A percentile compares a stretch with the other conserved stretches of the same genome.
Evolutionary conservation across 2,329 filamentous ascomycete species (phyloP).

Genomic region (Samsoniella hepiali): DNA sequence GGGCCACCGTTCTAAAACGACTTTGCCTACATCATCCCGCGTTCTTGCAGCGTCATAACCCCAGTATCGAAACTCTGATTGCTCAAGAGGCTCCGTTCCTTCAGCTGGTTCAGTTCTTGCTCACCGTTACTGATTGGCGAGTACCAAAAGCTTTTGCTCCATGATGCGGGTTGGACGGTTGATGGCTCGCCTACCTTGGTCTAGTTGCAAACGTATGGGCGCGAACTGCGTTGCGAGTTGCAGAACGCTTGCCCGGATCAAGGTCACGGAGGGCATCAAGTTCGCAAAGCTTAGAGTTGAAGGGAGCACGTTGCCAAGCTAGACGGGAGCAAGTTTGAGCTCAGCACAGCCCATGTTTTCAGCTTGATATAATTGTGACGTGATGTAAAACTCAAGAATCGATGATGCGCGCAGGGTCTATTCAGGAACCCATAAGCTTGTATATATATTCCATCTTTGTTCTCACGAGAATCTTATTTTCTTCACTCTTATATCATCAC

Average conservation of each 20-base stretch:
- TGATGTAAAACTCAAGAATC: slow-evolving; percentile 1
- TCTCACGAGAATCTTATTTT: background rate
- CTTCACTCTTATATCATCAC: background rate
- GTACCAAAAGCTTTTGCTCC: background rate
- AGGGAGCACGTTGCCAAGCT: background rate
- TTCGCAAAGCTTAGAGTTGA: background rate
- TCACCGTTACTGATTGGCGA: background rate
- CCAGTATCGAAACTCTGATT: background rate
- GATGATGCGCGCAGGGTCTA: slow-evolving; percentile 3
- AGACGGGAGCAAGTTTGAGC: background rate
- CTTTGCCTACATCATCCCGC: background rate
- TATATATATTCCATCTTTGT: slow-evolving; percentile 12
- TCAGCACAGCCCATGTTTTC: background rate
- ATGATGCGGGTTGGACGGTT: background rate
- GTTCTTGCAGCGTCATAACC: slow-evolving; percentile 4
- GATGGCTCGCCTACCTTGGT: background rate
- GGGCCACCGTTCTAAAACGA: background rate
- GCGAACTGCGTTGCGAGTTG: background rate
- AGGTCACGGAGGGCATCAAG: background rate
- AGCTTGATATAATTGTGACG: slow-evolving; percentile 9
- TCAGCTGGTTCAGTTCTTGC: background rate
- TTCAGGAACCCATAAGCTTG: background rate
- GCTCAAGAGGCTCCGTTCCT: background rate
- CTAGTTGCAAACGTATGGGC: background rate
- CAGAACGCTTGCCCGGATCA: background rate